These are phyloP conservation scores for Adansonia digitata DNA, from an alignment of 345 rosid species.

Conservation along the genomic window DNA sequence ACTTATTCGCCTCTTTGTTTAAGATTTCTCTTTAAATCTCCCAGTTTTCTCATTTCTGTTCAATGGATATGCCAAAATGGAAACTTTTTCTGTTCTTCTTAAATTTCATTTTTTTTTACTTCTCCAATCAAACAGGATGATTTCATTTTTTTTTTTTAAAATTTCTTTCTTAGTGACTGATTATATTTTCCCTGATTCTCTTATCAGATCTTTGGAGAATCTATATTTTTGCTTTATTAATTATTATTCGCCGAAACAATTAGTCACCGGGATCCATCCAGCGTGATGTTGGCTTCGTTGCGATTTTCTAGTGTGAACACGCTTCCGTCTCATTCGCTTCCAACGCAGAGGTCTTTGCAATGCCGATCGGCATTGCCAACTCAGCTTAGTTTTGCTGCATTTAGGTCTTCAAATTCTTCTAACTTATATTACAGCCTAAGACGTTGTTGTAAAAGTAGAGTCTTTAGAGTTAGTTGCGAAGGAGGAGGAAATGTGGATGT, in stretches of 20 bases:
- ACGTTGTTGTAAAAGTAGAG: conserved; percentile 19
- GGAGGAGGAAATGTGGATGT: conserved; percentile 30
- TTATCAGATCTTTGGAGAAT: not conserved
- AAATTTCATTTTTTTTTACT: not conserved
- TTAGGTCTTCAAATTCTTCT: conserved; percentile 8
- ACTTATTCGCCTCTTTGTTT: not conserved
- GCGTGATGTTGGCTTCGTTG: conserved; percentile 24
- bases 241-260: conserved; percentile 21
- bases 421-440: conserved; percentile 6
- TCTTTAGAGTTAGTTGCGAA: conserved; percentile 34
- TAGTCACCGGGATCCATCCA: not conserved
- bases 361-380: conserved; percentile 10
- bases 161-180: not conserved
- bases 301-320: conserved; percentile 17
- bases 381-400: conserved; percentile 19
- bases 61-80: not conserved
- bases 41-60: not conserved
- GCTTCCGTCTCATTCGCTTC: not conserved
- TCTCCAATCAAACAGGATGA: not conserved
- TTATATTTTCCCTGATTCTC: not conserved
- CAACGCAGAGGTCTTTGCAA: conserved; percentile 7
- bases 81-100: not conserved
- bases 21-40: not conserved
- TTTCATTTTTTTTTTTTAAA: not conserved
- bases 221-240: not conserved